Conservation (phyloP, 768 basidiomycete species). For the Leccinum rimulosum region DNA sequence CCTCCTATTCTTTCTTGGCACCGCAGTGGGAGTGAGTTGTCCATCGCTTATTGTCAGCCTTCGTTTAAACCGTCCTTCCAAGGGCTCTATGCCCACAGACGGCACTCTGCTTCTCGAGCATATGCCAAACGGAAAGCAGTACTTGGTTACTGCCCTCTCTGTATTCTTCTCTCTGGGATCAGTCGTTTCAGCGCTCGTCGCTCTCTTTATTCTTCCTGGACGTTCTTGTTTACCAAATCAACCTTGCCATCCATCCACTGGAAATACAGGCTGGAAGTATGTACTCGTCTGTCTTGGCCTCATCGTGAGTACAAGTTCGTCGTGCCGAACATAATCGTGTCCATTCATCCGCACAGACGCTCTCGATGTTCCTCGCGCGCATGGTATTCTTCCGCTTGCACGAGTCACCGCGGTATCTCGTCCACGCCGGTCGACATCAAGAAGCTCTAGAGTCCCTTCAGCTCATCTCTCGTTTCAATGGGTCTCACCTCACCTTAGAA, state of each 20-base stretch:
- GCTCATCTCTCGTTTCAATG: constrained; percentile 86
- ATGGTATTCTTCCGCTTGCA: constrained; percentile 89
- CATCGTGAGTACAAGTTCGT: constrained; percentile 60
- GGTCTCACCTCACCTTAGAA: constrained; percentile 61
- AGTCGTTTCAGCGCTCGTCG: constrained; percentile 79
- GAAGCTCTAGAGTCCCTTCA: constrained; percentile 84
- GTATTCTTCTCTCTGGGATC: constrained; percentile 97
- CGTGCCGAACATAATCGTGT: constrained; percentile 1
- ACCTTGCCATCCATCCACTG: constrained; percentile 60
- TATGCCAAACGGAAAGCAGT: constrained; percentile 88
- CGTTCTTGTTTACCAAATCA: constrained; percentile 56
- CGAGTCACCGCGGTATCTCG: constrained; percentile 92
- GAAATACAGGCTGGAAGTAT: constrained; percentile 90
- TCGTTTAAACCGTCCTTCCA: constrained; percentile 1
- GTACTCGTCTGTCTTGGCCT: constrained; percentile 75
- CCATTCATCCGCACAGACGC: constrained; percentile 52
- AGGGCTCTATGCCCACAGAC: constrained; percentile 97
- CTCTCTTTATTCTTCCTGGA: constrained; percentile 73
- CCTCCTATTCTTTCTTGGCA: constrained; percentile 84
- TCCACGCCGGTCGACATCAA: constrained; percentile 78
- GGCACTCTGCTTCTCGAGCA: constrained; percentile 92
- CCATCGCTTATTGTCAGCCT: neutral
- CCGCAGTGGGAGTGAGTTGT: constrained; percentile 83
- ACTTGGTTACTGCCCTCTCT: constrained; percentile 87
- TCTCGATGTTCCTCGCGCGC: constrained; percentile 82